Evolutionary conservation across 2,329 filamentous ascomycete species (phyloP).

Genomic region (Trichophyton mentagrophytes): DNA sequence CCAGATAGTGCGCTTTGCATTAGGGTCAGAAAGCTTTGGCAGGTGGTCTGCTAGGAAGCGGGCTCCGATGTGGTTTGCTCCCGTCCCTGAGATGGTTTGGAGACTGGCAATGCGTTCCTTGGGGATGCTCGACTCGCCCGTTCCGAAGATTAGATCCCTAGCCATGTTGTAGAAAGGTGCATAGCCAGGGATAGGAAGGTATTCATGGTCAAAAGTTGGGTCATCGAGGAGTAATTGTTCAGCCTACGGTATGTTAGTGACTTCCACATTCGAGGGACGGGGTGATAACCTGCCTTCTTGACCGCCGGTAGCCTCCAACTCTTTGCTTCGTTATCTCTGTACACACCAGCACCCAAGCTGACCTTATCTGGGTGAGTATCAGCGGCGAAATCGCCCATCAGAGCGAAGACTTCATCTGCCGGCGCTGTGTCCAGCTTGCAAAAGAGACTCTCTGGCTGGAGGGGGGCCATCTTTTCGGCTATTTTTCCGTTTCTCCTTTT

Average conservation of each 20-base stretch:
- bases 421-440: conserved; percentile 10
- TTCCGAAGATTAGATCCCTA: conserved; percentile 66
- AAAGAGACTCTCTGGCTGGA: conserved; percentile 13
- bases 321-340: conserved; percentile 26
- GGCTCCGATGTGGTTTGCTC: conserved; percentile 81
- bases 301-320: conserved; percentile 30
- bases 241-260: conserved; percentile 42
- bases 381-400: conserved; percentile 17
- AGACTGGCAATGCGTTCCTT: conserved; percentile 48
- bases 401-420: conserved; percentile 16
- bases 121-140: conserved; percentile 16
- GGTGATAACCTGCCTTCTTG: conserved; percentile 17
- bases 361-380: conserved; percentile 25
- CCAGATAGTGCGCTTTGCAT: conserved; percentile 58
- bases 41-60: conserved; percentile 87
- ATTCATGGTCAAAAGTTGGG: conserved; percentile 88
- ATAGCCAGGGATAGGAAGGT: conserved; percentile 85
- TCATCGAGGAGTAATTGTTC: conserved; percentile 73
- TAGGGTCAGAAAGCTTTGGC: conserved; percentile 30
- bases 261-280: neutral
- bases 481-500: neutral
- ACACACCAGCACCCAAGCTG: conserved; percentile 29
- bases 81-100: conserved; percentile 92
- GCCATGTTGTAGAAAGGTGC: conserved; percentile 72
- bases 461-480: conserved; percentile 10